These are phyloP conservation scores for Jatropha curcas DNA, from an alignment of 345 rosid species.

Conservation along the genomic window DNA sequence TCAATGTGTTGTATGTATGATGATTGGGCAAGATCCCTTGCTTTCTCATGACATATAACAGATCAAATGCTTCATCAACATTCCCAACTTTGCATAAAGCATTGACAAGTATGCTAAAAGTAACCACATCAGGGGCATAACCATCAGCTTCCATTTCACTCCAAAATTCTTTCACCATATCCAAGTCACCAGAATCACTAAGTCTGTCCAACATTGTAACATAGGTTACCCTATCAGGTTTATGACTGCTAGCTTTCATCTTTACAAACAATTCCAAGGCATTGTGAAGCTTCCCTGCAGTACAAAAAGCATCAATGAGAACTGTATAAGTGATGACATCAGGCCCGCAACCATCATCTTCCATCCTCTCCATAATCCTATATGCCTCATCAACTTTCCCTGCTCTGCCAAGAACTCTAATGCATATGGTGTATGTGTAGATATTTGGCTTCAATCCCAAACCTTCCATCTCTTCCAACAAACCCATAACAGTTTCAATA, in stretches of 20 bases:
- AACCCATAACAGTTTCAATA: slow-evolving; percentile 58
- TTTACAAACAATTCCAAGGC: slow-evolving; percentile 61
- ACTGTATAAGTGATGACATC: slow-evolving; percentile 89
- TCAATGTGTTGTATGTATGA: slow-evolving; percentile 80
- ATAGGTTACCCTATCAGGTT: slow-evolving; percentile 79
- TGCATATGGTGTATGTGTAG: slow-evolving; percentile 91
- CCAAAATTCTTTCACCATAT: slow-evolving; percentile 72
- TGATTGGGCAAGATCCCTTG: slow-evolving; percentile 66
- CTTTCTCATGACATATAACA: slow-evolving; percentile 65
- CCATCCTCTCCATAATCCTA: slow-evolving; percentile 74
- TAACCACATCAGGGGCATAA: slow-evolving; percentile 75
- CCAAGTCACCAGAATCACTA: slow-evolving; percentile 67
- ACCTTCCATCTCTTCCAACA: slow-evolving; percentile 77
- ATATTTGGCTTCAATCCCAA: slow-evolving; percentile 84
- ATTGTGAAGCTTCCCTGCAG: slow-evolving; percentile 58
- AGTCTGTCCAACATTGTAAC: slow-evolving; percentile 78
- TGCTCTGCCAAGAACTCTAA: slow-evolving; percentile 76
- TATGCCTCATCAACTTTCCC: slow-evolving; percentile 74
- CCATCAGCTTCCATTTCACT: slow-evolving; percentile 82
- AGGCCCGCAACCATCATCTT: slow-evolving; percentile 80
- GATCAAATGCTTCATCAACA: slow-evolving; percentile 60
- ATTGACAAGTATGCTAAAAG: slow-evolving; percentile 71
- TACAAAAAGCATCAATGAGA: slow-evolving; percentile 84
- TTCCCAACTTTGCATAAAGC: slow-evolving; percentile 70
- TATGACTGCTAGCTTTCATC: slow-evolving; percentile 78